Evolutionary conservation across 139 green algal species (phyloP), one percentile per base, ranked within the genome.

Genomic region (Desmodesmus armatus): DNA sequence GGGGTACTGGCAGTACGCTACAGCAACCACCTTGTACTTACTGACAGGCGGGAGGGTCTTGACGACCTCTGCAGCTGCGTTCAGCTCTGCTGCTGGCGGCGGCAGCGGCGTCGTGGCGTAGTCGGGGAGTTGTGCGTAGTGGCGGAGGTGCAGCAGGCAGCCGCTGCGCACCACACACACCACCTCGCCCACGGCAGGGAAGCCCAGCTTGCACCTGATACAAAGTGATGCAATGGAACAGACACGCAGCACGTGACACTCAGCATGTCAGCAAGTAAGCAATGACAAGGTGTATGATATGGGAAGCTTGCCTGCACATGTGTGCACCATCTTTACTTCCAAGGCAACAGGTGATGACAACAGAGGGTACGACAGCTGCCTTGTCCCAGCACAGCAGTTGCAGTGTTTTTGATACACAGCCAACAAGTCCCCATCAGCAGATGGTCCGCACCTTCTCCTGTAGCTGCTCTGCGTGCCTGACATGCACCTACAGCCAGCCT

Each of bases 141-240:
- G 92, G 35, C 94, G 82, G 0, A 98, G 76, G 90, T 97, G 94
- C 63, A 78, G 49, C 55, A 94, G 82, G 72, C 93, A 85, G 25
- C 91, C 93, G 0, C 90, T 86, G 39, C 91, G 88, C 79, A 96
- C 70, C 39, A 97, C 75, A 27, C 94, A 86, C 21, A 95, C 85
- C 27, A 40, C 86, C 44, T 95, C 91, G 51, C 86, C 88, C 0
- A 84, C 83, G 7, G 43, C 74, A 5, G 95, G 95, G 60, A 97
- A 94, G 77, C 89, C 87, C 37, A 97, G 87, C 37, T 91, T 88
- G 87, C 93, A 98, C 58, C 91, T 92, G 84, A 47, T 31, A 31
- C 23, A 58, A 33, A 43, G 29, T 7, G 25, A 51, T 29, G 43
- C 33, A 1, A 78, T n/a, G n/a, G n/a, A n/a, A n/a, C n/a, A n/a